These are phyloP conservation scores for Clavispora santaluciae DNA, from an alignment of 805 yeast species.

Conservation along the genomic window DNA sequence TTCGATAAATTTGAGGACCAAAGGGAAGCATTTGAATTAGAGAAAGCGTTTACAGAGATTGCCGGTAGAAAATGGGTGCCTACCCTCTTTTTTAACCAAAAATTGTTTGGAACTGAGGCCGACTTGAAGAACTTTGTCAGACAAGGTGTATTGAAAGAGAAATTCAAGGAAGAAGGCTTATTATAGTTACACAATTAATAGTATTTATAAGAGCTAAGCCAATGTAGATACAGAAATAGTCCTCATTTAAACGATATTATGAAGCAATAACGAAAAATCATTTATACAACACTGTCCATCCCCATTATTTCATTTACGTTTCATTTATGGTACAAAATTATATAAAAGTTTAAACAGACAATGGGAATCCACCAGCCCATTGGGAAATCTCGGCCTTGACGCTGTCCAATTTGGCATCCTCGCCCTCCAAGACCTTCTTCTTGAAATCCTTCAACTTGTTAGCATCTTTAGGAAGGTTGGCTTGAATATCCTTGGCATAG, in stretches of 20 bases:
- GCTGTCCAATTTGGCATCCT: slow-evolving; percentile 55
- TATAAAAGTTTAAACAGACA: slow-evolving; percentile 28
- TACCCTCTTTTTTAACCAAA: slow-evolving; percentile 56
- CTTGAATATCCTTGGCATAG: slow-evolving; percentile 73
- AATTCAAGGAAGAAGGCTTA: slow-evolving; percentile 19
- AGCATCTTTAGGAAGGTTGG: slow-evolving; percentile 80
- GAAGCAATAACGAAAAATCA: neutral
- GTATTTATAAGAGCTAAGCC: neutral
- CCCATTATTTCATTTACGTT: neutral
- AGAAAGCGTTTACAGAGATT: slow-evolving; percentile 50
- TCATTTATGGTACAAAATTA: neutral
- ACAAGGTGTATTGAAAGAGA: slow-evolving; percentile 26
- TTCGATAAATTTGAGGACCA: slow-evolving; percentile 48
- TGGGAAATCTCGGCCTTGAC: slow-evolving; percentile 74
- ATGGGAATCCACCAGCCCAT: slow-evolving; percentile 90
- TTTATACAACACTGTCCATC: too few species aligned
- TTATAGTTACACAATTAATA: neutral
- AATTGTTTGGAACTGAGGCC: slow-evolving; percentile 54
- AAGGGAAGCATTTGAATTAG: slow-evolving; percentile 48
- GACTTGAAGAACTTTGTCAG: slow-evolving; percentile 39
- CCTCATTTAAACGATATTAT: neutral
- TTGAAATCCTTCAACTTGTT: slow-evolving; percentile 96
- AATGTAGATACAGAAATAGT: too few species aligned
- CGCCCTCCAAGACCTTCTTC: slow-evolving; percentile 54
- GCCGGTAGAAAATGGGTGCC: slow-evolving; percentile 69